Base-by-base conservation (phyloP, 495 filamentous ascomycete genomes). In the Bathelium albidoporum region DNA sequence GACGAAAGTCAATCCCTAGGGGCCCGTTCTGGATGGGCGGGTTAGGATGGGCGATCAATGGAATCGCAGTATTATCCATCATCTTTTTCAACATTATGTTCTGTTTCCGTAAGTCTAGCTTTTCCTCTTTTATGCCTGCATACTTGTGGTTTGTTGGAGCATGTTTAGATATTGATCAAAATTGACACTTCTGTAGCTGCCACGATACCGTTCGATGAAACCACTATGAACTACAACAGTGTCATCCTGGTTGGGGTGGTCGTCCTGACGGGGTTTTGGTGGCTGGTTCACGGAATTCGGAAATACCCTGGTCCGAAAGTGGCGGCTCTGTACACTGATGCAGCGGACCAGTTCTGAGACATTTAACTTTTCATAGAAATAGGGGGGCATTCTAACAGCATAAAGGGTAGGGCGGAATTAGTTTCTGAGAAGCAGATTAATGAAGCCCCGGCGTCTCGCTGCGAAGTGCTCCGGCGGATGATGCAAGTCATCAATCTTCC, bases 11-110 rank as follows among this genome's bases (percentile, higher is more conserved):
- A 18, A 83, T 93, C 49, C 78, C 81, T 11, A 79, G 79, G 0
- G 90, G 88, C 0, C 82, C 81, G 3, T 95, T 93, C 74, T 83
- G 80, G 70, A 83, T 95, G 76, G 74, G 76, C 32, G 73, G 71
- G 16, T 69, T 81, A 18, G 90, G 88, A 0, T 86, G 76, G 59
- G 62, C 74, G 0, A 74, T 91, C 66, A 89, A 90, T 66, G 66
- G 74, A 2, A 61, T 85, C 3, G 74, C 85, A 9, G 80, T 87
- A 41, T 65, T 83, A 31, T 85, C 88, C 64, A 93, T 92, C 60
- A 67, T 81, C 0, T 75, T 84, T 26, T 92, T 90, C 71, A 80
- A 86, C 60, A 77, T 88, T 10, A 83, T 91, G 59, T 92, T 87
- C 73, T 90, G 86, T 63, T 90, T 91, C 70, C 88, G 74, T 34